Evolutionary conservation across 1,139 yeast species (phyloP).

Genomic region (Saccharomycopsis phalli): DNA sequence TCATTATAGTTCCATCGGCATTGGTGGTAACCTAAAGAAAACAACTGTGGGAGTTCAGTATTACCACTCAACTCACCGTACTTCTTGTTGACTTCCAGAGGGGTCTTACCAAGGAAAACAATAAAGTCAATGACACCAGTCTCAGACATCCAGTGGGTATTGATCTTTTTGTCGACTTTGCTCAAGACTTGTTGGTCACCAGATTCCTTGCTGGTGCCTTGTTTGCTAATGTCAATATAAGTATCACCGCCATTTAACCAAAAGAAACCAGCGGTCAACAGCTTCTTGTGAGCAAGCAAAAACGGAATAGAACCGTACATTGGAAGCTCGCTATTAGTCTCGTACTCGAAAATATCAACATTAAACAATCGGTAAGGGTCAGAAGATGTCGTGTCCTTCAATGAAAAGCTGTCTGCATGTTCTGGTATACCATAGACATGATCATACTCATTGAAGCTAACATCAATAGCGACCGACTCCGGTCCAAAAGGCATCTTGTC

Average conservation of each 20-base stretch:
- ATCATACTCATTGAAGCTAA: slow-evolving; percentile 49
- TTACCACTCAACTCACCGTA: slow-evolving; percentile 74
- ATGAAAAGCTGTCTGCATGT: slow-evolving; percentile 73
- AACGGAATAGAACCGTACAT: slow-evolving; percentile 96
- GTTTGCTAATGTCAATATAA: slow-evolving; percentile 57
- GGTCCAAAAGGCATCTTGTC: slow-evolving; percentile 79
- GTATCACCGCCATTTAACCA: slow-evolving; percentile 96
- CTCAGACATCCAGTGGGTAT: slow-evolving; percentile 91
- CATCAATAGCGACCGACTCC: slow-evolving; percentile 77
- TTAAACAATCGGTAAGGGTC: slow-evolving; percentile 82
- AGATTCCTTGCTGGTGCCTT: slow-evolving; percentile 9
- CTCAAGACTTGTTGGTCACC: slow-evolving; percentile 2
- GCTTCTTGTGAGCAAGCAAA: slow-evolving; percentile 58
- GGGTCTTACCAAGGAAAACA: slow-evolving; percentile 54
- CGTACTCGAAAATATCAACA: slow-evolving; percentile 93
- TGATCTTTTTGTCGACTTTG: slow-evolving; percentile 23
- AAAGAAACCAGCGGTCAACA: slow-evolving; percentile 62
- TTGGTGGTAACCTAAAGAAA: slow-evolving; percentile 87
- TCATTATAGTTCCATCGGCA: slow-evolving; percentile 97
- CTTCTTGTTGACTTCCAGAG: slow-evolving; percentile 48
- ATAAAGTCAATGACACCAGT: slow-evolving; percentile 74
- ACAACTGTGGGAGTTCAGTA: slow-evolving; percentile 65
- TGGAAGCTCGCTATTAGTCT: slow-evolving; percentile 69
- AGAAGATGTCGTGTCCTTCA: slow-evolving; percentile 53
- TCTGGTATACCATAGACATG: slow-evolving; percentile 91